Percentiles rank a stretch among this genome's conserved stretches.
Evolutionary conservation across 441 rosid species (phyloP).

Genomic region (Croton setiger): DNA sequence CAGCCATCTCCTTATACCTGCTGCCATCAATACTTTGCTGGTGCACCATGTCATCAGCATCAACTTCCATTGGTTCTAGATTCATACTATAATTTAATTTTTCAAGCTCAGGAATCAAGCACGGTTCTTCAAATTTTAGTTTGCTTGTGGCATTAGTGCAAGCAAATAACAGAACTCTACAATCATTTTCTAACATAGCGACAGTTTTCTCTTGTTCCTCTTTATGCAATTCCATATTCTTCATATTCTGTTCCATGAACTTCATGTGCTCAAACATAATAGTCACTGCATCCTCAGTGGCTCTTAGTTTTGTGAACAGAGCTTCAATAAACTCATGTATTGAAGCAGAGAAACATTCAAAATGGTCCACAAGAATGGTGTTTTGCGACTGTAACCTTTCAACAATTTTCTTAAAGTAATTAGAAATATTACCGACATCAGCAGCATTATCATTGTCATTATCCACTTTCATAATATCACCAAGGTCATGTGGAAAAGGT

Average conservation of each 20-base stretch:
- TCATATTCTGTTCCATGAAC: conserved; percentile 52
- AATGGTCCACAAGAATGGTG: conserved; percentile 42
- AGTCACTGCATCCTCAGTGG: conserved; percentile 42
- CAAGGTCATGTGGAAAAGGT: conserved; percentile 39
- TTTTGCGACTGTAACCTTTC: conserved; percentile 51
- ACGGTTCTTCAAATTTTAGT: conserved; percentile 53
- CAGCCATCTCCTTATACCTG: conserved; percentile 35
- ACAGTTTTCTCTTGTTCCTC: conserved; percentile 51
- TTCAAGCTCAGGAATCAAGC: conserved; percentile 45
- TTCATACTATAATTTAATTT: conserved; percentile 26
- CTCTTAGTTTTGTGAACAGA: conserved; percentile 45
- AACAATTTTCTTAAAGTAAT: conserved; percentile 43
- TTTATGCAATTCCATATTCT: conserved; percentile 42
- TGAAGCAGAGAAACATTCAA: conserved; percentile 46
- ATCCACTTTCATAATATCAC: conserved; percentile 35
- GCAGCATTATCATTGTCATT: conserved; percentile 32
- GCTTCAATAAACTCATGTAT: conserved; percentile 44
- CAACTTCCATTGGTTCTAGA: conserved; percentile 32
- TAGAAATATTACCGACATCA: conserved; percentile 42
- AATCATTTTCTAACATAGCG: conserved; percentile 44
- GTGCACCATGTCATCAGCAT: conserved; percentile 33
- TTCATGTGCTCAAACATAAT: conserved; percentile 39
- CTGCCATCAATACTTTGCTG: conserved; percentile 32
- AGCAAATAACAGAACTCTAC: conserved; percentile 48
- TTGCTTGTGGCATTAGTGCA: conserved; percentile 54